Evolutionary conservation across 1,284 basidiomycete species (phyloP), one percentile per base, ranked within the genome.

Genomic region (Ceratobasidium theobromae): DNA sequence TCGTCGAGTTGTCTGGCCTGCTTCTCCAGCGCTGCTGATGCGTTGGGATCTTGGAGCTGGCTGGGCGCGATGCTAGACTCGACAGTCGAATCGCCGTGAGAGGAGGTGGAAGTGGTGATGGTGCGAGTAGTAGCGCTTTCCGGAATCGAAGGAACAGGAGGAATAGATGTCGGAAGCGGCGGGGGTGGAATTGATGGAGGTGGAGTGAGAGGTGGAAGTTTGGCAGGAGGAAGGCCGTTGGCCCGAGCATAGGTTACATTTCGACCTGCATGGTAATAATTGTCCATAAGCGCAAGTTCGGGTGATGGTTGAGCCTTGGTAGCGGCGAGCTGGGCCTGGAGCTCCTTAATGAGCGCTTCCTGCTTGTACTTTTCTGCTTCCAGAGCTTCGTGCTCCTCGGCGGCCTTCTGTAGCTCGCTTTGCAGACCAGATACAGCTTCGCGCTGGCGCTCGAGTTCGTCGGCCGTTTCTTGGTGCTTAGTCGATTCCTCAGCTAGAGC

Each of bases 131-230:
- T 32, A n/a, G 23, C 41, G 38, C 41, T 45, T 28, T 53, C 68
- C 45, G 40, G 33, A 25, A 51, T 52, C 4, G 64, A 30, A 53
- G 68, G 70, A 2, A 68, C 57, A 1, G 69, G 75, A 69, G 70
- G 77, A 2, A 74, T 72, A 4, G 80, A 75, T 33, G 82, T 84
- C 4, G 90, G 89, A 12, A 89, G 85, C 21, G 91, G 91, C 8
- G 94, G 94, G 8, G 91, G 91, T 5, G 94, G 93, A 49, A 93
- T 82, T 27, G 88, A 87, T 2, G 93, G 94, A 23, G 94, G 92
- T 0, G 93, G 93, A 0, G 89, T 91, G 0, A 90, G 89, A 21
- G 93, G 93, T 25, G 93, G 93, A 27, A 91, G 82, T 75, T 95
- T 95, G 71, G 84, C 80, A 25, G 82, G 78, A 35, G 86, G 83